Percentiles rank a stretch among this genome's conserved stretches.
Evolutionary conservation across 2,329 filamentous ascomycete genomes (phyloP).

Genomic region (Fusarium pseudocircinatum): DNA sequence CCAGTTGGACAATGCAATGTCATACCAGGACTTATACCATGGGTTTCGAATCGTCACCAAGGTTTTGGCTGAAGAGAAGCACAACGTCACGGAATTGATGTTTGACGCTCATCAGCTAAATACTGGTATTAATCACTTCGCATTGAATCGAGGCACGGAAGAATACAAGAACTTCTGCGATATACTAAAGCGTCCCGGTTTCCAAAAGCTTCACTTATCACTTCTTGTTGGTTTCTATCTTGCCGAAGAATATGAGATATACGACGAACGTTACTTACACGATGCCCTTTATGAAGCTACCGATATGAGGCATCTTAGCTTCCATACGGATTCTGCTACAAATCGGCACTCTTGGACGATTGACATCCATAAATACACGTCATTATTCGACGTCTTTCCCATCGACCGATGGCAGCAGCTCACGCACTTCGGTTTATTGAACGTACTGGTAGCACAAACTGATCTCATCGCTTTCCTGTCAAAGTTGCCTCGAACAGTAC

Average conservation of each 20-base stretch:
- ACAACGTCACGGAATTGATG: not conserved
- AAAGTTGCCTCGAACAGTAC: not conserved
- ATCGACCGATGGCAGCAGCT: not conserved
- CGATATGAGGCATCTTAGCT: not conserved
- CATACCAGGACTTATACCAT: not conserved
- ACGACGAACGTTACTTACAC: rapidly evolving
- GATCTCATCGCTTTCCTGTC: not conserved
- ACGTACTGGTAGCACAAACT: not conserved
- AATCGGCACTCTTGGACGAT: rapidly evolving
- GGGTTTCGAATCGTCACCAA: not conserved
- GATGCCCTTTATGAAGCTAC: not conserved
- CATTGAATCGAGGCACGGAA: not conserved
- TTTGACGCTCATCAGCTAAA: not conserved
- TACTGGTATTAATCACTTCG: not conserved
- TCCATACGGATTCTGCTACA: not conserved
- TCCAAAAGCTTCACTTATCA: not conserved
- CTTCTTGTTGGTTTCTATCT: not conserved
- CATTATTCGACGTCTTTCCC: not conserved
- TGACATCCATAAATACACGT: not conserved
- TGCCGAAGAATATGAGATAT: not conserved
- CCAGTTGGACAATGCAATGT: not conserved
- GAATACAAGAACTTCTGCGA: not conserved
- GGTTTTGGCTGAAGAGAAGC: not conserved
- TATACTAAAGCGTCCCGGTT: not conserved
- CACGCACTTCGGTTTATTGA: not conserved